These are phyloP conservation scores for Thuja plicata DNA, from an alignment of 83 land plant species.

Conservation along the genomic window DNA sequence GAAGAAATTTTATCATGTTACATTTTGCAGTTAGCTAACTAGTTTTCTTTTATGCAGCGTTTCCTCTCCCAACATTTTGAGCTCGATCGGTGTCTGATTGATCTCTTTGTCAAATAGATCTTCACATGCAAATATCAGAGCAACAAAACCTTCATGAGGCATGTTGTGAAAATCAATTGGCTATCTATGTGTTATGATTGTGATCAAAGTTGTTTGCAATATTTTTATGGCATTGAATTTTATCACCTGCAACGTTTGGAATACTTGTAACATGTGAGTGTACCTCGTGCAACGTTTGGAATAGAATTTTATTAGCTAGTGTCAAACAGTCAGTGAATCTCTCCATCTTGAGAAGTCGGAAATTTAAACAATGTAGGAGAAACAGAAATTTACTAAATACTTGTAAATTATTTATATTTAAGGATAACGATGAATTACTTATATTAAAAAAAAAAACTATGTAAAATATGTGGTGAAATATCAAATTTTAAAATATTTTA, in stretches of 20 bases:
- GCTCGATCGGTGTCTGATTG: conserved; percentile 47
- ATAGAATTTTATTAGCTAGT: background rate
- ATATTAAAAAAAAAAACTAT: too few species aligned
- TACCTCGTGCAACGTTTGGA: background rate
- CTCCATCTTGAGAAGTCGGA: too few species aligned
- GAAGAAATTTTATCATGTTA: background rate
- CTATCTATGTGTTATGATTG: background rate
- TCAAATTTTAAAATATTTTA: too few species aligned
- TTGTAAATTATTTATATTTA: background rate
- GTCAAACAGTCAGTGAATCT: background rate
- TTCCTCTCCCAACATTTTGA: conserved; percentile 42
- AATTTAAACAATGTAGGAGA: background rate
- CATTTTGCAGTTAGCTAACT: background rate
- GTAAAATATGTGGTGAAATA: too few species aligned
- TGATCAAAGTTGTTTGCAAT: background rate
- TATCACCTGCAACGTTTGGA: background rate
- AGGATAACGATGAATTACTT: background rate
- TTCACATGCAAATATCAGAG: background rate
- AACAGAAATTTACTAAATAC: background rate
- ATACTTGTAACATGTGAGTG: background rate
- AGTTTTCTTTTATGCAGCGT: conserved; percentile 23
- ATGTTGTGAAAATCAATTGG: background rate
- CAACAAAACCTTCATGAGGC: conserved; percentile 1
- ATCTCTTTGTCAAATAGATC: conserved; percentile 23
- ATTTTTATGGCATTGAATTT: background rate